Evolutionary conservation across 805 yeast genomes (phyloP).

Genomic region (Maudiozyma saulgeensis): DNA sequence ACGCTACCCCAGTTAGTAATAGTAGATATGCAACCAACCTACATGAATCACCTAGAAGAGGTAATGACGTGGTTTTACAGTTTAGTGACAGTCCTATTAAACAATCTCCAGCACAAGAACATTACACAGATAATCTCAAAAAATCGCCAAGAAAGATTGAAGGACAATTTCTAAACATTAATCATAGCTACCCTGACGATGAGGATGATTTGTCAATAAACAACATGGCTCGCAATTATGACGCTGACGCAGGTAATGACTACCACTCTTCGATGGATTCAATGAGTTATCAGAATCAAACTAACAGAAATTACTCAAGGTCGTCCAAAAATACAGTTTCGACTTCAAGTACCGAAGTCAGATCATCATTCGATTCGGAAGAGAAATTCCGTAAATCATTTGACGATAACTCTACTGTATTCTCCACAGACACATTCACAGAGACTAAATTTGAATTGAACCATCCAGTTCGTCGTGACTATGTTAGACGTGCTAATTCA

Average conservation of each 20-base stretch:
- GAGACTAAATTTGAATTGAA: conserved; percentile 30
- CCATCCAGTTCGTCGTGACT: conserved; percentile 28
- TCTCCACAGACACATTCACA: conserved; percentile 27
- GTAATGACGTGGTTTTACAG: conserved; percentile 41
- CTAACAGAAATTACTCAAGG: conserved; percentile 14
- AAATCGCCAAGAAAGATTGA: conserved; percentile 6
- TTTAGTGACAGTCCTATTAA: conserved; percentile 26
- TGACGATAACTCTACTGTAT: conserved; percentile 29
- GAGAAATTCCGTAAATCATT: conserved; percentile 47
- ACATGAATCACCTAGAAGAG: conserved; percentile 63
- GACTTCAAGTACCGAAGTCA: conserved; percentile 20
- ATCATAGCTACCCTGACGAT: conserved; percentile 15
- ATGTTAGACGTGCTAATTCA: conserved; percentile 49
- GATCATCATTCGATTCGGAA: conserved; percentile 15
- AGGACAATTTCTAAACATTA: conserved; percentile 4
- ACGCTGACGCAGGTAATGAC: conserved; percentile 9
- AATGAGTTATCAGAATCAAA: conserved; percentile 6
- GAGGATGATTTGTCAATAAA: conserved; percentile 7
- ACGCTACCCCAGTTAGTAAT: conserved; percentile 36
- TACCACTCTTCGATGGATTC: conserved; percentile 5
- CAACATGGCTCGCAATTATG: conserved; percentile 12
- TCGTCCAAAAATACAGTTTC: conserved; percentile 15
- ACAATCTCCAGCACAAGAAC: conserved; percentile 1
- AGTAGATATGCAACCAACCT: conserved; percentile 54
- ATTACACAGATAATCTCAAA: conserved; percentile 6